Conservation (phyloP, 1,284 basidiomycete genomes). For the Ganoderma resinaceum region DNA sequence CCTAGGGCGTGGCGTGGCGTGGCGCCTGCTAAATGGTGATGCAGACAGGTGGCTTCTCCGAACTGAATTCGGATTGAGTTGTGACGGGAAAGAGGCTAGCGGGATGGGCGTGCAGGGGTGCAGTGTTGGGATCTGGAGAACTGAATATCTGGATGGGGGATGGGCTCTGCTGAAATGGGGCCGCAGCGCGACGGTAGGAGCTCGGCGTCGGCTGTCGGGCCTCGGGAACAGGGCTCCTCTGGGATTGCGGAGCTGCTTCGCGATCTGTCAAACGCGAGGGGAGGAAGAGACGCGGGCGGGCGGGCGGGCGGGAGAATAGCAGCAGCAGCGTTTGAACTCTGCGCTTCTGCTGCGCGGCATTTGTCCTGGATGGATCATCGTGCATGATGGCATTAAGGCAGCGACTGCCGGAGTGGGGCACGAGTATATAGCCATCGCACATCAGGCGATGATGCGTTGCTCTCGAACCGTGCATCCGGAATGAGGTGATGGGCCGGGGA, state of each 20-base stretch:
- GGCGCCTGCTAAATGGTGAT: background rate
- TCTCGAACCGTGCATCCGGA: slow-evolving; percentile 26
- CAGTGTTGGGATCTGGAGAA: background rate
- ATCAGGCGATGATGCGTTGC: slow-evolving; percentile 26
- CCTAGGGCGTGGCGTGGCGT: slow-evolving; percentile 5
- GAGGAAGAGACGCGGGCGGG: slow-evolving; percentile 7
- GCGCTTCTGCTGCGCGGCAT: slow-evolving; percentile 3
- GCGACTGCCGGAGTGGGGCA: slow-evolving; percentile 16
- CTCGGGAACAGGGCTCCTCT: background rate
- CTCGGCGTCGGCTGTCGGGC: slow-evolving; percentile 1
- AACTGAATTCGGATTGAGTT: background rate
- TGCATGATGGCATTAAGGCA: slow-evolving; percentile 21
- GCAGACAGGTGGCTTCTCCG: background rate
- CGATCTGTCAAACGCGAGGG: slow-evolving; percentile 27
- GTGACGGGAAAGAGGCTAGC: background rate
- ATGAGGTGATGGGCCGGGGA: slow-evolving; percentile 22
- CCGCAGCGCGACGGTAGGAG: background rate
- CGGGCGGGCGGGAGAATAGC: slow-evolving; percentile 2
- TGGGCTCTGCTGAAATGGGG: background rate
- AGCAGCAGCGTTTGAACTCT: slow-evolving; percentile 17
- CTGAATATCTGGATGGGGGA: background rate
- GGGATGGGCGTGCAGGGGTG: slow-evolving; percentile 1
- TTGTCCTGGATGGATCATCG: slow-evolving; percentile 9
- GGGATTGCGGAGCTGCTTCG: slow-evolving; percentile 23
- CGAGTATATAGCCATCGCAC: slow-evolving; percentile 17